Evolutionary conservation across 1,139 yeast species (phyloP).

Genomic region (Zygosaccharomyces pseudobailii): DNA sequence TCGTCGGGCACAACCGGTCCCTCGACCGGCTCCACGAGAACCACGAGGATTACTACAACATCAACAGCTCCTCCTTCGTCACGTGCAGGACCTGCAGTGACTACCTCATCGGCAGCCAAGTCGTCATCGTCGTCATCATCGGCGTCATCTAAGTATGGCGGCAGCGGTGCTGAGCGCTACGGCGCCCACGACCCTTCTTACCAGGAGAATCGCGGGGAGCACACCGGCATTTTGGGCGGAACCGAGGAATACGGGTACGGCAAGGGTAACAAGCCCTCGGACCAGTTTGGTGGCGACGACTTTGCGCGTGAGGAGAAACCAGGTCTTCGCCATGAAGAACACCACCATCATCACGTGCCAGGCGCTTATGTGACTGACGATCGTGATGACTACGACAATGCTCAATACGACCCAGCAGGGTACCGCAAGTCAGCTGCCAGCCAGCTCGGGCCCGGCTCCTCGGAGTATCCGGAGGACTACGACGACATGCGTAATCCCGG

Average conservation of each 20-base stretch:
- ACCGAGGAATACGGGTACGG: slow-evolving; percentile 3
- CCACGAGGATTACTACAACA: neutral
- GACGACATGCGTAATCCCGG: neutral
- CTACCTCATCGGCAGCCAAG: neutral
- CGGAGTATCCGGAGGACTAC: slow-evolving; percentile 1
- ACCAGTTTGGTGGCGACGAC: neutral
- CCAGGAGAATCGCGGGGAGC: neutral
- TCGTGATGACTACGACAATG: neutral
- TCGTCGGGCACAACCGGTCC: neutral
- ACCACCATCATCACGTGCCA: neutral
- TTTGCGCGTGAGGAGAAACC: neutral
- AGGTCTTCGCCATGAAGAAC: neutral
- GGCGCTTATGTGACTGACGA: neutral
- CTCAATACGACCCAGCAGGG: neutral
- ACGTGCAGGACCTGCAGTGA: neutral
- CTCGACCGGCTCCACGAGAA: neutral
- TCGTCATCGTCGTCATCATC: neutral
- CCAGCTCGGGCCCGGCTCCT: neutral
- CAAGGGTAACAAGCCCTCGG: neutral
- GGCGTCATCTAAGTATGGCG: neutral
- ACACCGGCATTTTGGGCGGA: neutral
- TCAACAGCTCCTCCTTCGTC: neutral
- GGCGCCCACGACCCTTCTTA: slow-evolving; percentile 1
- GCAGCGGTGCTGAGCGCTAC: neutral
- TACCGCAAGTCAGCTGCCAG: neutral